Evolutionary conservation across 441 rosid species (phyloP), one percentile per base, ranked within the genome.

Genomic region (California macrophylla): DNA sequence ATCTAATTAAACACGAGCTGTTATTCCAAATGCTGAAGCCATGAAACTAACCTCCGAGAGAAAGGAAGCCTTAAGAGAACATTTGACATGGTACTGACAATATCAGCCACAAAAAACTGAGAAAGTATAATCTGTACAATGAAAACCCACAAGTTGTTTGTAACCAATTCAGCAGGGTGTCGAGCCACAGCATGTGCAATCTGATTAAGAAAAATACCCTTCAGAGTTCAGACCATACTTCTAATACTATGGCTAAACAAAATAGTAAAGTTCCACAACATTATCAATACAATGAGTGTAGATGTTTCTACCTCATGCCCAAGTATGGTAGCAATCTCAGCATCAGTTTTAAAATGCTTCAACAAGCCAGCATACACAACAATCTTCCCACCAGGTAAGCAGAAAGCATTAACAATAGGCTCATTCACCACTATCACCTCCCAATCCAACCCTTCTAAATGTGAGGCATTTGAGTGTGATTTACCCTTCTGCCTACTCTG

Each of bases 171-270:
- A 0, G 96, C 96, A 56, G 66, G 61, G 82, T 92, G 98, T 72
- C 98, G 80, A n/a, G 93, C 98, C 75, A 94, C 96, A 7, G 89
- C 94, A 85, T 90, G 97, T 25, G 85, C 98, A 73, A 94, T 89
- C 98, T 94, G 81, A 52, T 66, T 40, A 28, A 58, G 73, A 67
- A 52, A 38, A 71, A 30, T 32, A 69, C 58, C 50, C 26, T 42
- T 61, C 29, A 66, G 71, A 38, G 63, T 56, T 56, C 63, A 56
- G 28, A 23, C 1, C 25, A 56, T 4, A 56, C 2, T 21, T 24
- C 63, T 56, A 21, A 24, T 56, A 21, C 29, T 2, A 56, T 56
- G 15, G 2, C 18, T 8, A 2, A 56, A 1, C 60, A 52, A 10
- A 24, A 9, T 56, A 23, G 28, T 47, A 47, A n/a, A 0, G 56